These are phyloP conservation scores for Pachyrhizus erosus DNA, from an alignment of 306 rosid species.

Conservation along the genomic window DNA sequence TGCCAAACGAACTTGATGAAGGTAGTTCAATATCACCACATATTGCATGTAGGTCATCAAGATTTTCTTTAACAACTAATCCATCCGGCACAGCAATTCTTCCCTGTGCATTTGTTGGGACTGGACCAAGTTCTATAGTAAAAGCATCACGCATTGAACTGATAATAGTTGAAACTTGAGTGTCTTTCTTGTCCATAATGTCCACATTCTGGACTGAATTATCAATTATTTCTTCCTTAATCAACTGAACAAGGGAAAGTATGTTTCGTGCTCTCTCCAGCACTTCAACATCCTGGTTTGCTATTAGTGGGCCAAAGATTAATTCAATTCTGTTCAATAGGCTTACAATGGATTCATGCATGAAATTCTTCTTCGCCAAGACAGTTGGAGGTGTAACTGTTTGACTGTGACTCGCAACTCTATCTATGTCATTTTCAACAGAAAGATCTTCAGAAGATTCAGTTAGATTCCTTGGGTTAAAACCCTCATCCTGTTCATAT, in stretches of 20 bases:
- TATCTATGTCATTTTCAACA: conserved; percentile 43
- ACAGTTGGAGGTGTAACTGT: conserved; percentile 39
- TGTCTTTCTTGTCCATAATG: conserved; percentile 46
- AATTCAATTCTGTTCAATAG: conserved; percentile 64
- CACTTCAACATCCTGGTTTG: conserved; percentile 79
- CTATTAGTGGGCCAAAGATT: conserved; percentile 61
- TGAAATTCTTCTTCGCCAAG: conserved; percentile 45
- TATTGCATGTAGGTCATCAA: conserved; percentile 66
- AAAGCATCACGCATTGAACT: conserved; percentile 62
- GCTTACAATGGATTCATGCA: conserved; percentile 55
- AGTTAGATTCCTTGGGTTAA: conserved; percentile 56
- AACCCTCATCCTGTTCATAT: conserved; percentile 56
- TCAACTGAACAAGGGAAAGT: conserved; percentile 67
- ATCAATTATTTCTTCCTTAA: conserved; percentile 55
- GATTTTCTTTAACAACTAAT: conserved; percentile 73
- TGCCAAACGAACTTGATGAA: conserved; percentile 47
- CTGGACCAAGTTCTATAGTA: conserved; percentile 75
- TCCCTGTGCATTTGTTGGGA: conserved; percentile 76
- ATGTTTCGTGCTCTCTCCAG: conserved; percentile 79
- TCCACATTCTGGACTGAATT: conserved; percentile 47
- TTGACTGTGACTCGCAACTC: conserved; percentile 43
- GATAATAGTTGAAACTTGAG: conserved; percentile 54
- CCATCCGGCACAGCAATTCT: conserved; percentile 87
- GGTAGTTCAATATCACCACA: conserved; percentile 73
- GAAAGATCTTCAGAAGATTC: conserved; percentile 54